Base-by-base conservation (phyloP, 2,329 filamentous ascomycete genomes). In the Myriosclerotinia scirpicola region DNA sequence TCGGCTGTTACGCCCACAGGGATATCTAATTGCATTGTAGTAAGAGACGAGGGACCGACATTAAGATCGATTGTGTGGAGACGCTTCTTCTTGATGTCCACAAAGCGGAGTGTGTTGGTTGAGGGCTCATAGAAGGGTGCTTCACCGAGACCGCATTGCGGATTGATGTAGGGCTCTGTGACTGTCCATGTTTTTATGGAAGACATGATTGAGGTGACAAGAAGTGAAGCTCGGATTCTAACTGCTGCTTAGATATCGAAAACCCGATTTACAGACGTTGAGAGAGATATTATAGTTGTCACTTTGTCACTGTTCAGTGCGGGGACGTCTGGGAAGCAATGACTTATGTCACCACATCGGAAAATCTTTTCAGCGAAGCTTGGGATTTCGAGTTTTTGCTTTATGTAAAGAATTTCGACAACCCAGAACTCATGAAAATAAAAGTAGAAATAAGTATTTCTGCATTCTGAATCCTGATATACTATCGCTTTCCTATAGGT, bases 31-130 rank as follows among this genome's bases (percentile, higher is more conserved):
- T 87, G 80, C 58, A 71, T 60, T n/a, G 71, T 72, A 44, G 67
- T 74, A 38, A 73, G 61, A 40, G 67, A 69, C 17, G 40, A 36
- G 6, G 71, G 85, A 0, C 89, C 90, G 67, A 84, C 80, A 58
- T 78, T 76, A 34, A 96, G 81, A 73, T 91, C 84, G 68, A 95
- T 83, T 58, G 84, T 83, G 80, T 95, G 90, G 55, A 97, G 76
- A 69, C 87, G 86, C 76, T 90, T 85, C 76, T 90, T 87, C 77
- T 89, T 90, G 78, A 97, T 93, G 78, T 97, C 93, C 69, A 93
- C 86, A 77, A 92, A 93, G 70, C 91, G 90, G 67, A 94, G 80
- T 56, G 81, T 83, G 76, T 90, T 84, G 61, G 84, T 86, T 30
- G 79, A 80, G 67, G 83, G 80, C 77, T 93, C 90, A 80, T 87